phyloP scores from a whole-genome alignment of 805 yeast genomes.

The Pichia nanzhaoensis region DNA sequence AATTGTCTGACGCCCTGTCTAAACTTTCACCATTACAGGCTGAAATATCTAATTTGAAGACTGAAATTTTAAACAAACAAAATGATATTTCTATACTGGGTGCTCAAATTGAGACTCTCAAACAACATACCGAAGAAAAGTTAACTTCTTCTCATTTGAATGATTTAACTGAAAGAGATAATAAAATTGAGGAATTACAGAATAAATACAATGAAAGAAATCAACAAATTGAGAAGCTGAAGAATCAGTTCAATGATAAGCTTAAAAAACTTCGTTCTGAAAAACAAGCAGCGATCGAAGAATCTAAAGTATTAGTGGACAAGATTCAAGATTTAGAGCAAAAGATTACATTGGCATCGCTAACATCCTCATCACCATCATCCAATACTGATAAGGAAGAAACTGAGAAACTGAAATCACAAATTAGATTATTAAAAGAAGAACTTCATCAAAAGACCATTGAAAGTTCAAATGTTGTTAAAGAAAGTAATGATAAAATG shows the following conservation, averaged over 20 bases:
- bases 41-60: slow-evolving; percentile 22
- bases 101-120: slow-evolving; percentile 58
- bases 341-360: slow-evolving; percentile 5
- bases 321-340: slow-evolving; percentile 18
- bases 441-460: slow-evolving; percentile 13
- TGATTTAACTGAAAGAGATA: slow-evolving; percentile 15
- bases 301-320: slow-evolving; percentile 14
- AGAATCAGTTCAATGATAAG: slow-evolving; percentile 27
- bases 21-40: slow-evolving; percentile 14
- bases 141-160: slow-evolving; percentile 22
- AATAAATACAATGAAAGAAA: slow-evolving; percentile 17
- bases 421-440: slow-evolving; percentile 13
- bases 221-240: slow-evolving; percentile 25
- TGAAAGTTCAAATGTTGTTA: slow-evolving; percentile 4
- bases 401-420: slow-evolving; percentile 17
- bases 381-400: slow-evolving; percentile 11
- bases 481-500: slow-evolving; percentile 3
- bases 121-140: slow-evolving; percentile 42
- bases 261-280: slow-evolving; percentile 24
- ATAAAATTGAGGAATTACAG: slow-evolving; percentile 13
- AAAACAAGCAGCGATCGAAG: slow-evolving; percentile 15
- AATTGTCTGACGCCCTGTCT: slow-evolving; percentile 6
- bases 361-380: not conserved
- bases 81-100: slow-evolving; percentile 40
- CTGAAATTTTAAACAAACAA: slow-evolving; percentile 39